Base-by-base conservation (phyloP, 139 green algal genomes). In the Closterium sp. region DNA sequence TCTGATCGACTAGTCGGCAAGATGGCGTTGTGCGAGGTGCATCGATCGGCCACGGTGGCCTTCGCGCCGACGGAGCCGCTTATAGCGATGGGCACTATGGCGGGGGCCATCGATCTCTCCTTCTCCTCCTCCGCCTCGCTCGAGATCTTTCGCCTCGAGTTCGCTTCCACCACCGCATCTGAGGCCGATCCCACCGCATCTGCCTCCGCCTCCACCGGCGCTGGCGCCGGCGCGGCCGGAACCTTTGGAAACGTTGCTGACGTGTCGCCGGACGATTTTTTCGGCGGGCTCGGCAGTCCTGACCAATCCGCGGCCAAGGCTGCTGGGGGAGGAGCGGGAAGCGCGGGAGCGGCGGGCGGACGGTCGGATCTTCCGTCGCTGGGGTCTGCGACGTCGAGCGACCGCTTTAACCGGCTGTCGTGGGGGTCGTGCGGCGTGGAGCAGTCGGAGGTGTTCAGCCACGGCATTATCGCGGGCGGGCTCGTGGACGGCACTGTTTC, bases 401-500 rank as follows among this genome's bases (percentile, higher is more conserved):
- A 99, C 93, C 95, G 97, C 25, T 99, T 99, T 91, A 95, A 97
- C 89, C 91, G 96, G 12, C 91, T 99, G 3, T 95, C 95, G 25
- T 99, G 98, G 98, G 97, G 97, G 25, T 90, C 88, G 23, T 81
- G 32, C 10, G 91, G 89, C 38, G 81, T 88, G 28, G 85, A 95
- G 9, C 92, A 66, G 30, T 85, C 28, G n/a, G 84, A 91, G 34
- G 55, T 1, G 25, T 86, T 88, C 28, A 91, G 88, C 21, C 30
- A 87, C 0, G 93, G 98, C 6, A 91, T 99, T 23, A 93, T 99
- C 87, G 98, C 97, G 23, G 98, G 98, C 31, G 98, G 97, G 16
- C 95, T 99, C 23, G 94, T 96, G 3, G 97, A 99, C 88, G 98
- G 98, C 55, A 96, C 94, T 2, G 95, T 99, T 9, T 96, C 93